A percentile compares a stretch with the other conserved stretches of the same genome.
These are phyloP conservation scores for Phytopythium mirpurense DNA, from an alignment of 352 stramenopile genomes.

Conservation along the genomic window DNA sequence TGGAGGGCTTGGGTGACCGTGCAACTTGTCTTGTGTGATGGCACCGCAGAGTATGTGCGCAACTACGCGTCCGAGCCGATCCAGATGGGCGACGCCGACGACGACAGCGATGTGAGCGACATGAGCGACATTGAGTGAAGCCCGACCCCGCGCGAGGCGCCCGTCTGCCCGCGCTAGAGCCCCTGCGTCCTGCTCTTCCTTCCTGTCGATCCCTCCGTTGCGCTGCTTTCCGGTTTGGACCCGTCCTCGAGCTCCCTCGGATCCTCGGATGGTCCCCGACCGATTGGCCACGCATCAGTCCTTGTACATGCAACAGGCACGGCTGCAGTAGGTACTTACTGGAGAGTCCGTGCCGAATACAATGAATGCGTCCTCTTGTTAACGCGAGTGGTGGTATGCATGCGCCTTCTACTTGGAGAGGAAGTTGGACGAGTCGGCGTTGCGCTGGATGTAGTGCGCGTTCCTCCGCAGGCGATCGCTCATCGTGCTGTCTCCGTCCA, in stretches of 20 bases:
- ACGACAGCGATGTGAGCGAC: slow-evolving; percentile 81
- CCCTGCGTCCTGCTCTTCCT: slow-evolving; percentile 4
- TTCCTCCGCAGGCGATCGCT: slow-evolving; percentile 72
- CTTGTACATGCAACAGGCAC: background rate
- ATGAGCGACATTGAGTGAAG: slow-evolving; percentile 73
- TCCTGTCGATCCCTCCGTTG: slow-evolving; percentile 13
- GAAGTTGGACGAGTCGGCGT: slow-evolving; percentile 76
- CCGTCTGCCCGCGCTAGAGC: background rate
- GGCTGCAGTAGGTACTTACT: slow-evolving; percentile 9
- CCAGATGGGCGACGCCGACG: slow-evolving; percentile 61
- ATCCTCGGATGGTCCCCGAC: no score
- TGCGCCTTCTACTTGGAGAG: slow-evolving; percentile 51
- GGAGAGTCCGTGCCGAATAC: background rate
- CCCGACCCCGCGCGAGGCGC: background rate
- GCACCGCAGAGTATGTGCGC: slow-evolving; percentile 59
- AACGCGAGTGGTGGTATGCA: background rate
- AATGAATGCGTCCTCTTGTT: background rate
- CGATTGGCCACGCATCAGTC: background rate
- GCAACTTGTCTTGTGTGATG: no score
- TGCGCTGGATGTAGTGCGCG: slow-evolving; percentile 81
- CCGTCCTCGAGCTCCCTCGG: background rate
- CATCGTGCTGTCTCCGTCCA: slow-evolving; percentile 58
- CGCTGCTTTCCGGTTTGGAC: slow-evolving; percentile 13
- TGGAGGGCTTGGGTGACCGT: no score
- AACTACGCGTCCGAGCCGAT: slow-evolving; percentile 76